These are phyloP conservation scores for Bathelium albidoporum DNA, from an alignment of 495 filamentous ascomycete species.

Conservation along the genomic window DNA sequence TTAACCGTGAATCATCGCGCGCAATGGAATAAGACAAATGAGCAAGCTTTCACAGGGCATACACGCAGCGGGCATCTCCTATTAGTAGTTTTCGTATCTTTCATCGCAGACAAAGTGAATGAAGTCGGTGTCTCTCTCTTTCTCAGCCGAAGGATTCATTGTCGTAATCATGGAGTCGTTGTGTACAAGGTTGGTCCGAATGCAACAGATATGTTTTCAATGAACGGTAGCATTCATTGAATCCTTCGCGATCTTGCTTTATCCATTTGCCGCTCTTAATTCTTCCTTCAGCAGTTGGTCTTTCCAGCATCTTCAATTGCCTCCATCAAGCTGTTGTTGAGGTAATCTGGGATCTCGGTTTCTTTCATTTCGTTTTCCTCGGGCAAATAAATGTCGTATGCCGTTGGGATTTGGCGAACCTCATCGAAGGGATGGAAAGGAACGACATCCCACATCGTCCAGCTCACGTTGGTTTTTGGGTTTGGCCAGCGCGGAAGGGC, in stretches of 20 bases:
- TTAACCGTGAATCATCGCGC: too few relatives aligned
- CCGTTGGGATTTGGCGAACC: not conserved
- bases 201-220: not conserved
- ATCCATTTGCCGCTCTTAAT: not conserved
- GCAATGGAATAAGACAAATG: too few relatives aligned
- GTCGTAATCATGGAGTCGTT: not conserved
- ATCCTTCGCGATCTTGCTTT: not conserved
- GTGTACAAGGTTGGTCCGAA: not conserved
- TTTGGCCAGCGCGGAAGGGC: conserved; percentile 12
- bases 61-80: not conserved
- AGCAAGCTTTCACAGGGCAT: too few relatives aligned
- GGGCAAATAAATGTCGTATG: not conserved
- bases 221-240: not conserved
- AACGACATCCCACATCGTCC: conserved; percentile 13
- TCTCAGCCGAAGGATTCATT: not conserved
- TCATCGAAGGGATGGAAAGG: not conserved
- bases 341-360: not conserved
- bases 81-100: not conserved
- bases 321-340: not conserved
- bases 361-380: conserved; percentile 5
- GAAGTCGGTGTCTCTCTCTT: not conserved
- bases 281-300: not conserved
- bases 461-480: conserved; percentile 12
- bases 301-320: not conserved
- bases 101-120: not conserved